Conservation (phyloP, 2,329 filamentous ascomycete genomes). For the Knoxdaviesia capensis region DNA sequence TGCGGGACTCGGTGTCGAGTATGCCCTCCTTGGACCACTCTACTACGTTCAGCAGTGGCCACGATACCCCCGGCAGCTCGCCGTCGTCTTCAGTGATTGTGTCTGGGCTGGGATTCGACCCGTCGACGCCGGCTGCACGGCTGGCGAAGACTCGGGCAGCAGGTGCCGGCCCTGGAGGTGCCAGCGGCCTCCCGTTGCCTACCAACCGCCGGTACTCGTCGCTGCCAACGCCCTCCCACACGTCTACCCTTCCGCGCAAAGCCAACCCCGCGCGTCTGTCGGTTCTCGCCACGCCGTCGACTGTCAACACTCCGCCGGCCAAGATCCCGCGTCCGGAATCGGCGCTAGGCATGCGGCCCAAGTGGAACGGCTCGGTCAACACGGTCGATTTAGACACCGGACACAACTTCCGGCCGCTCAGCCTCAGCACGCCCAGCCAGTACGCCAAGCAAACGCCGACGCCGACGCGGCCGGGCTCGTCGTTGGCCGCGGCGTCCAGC, state of each 20-base stretch:
- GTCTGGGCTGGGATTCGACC: slow-evolving; percentile 24
- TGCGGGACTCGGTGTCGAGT: slow-evolving; percentile 84
- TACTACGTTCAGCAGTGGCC: slow-evolving; percentile 38
- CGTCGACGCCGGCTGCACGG: slow-evolving; percentile 21
- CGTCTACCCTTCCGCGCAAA: slow-evolving; percentile 18
- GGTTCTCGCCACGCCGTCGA: slow-evolving; percentile 26
- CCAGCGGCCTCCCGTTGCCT: slow-evolving; percentile 23
- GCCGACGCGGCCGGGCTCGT: slow-evolving; percentile 20
- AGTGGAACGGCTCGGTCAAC: slow-evolving; percentile 54
- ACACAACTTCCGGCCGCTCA: slow-evolving; percentile 46
- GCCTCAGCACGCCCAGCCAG: slow-evolving; percentile 36
- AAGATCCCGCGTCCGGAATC: slow-evolving; percentile 22
- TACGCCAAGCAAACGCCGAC: slow-evolving; percentile 25
- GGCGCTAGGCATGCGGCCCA: slow-evolving; percentile 36
- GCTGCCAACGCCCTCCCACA: slow-evolving; percentile 20
- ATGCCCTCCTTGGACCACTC: slow-evolving; percentile 72
- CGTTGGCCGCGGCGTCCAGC: slow-evolving; percentile 18
- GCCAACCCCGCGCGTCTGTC: slow-evolving; percentile 23
- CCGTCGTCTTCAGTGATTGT: slow-evolving; percentile 40
- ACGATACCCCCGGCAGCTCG: slow-evolving; percentile 51
- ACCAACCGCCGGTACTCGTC: slow-evolving; percentile 24
- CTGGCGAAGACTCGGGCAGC: slow-evolving; percentile 25
- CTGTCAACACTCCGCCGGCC: slow-evolving; percentile 22
- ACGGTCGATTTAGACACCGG: slow-evolving; percentile 42
- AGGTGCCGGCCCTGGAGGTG: slow-evolving; percentile 14